Percentiles rank a stretch among this genome's conserved stretches.
Evolutionary conservation across 176 grass and related monocot genomes (phyloP).

Genomic region (Thalia dealbata): DNA sequence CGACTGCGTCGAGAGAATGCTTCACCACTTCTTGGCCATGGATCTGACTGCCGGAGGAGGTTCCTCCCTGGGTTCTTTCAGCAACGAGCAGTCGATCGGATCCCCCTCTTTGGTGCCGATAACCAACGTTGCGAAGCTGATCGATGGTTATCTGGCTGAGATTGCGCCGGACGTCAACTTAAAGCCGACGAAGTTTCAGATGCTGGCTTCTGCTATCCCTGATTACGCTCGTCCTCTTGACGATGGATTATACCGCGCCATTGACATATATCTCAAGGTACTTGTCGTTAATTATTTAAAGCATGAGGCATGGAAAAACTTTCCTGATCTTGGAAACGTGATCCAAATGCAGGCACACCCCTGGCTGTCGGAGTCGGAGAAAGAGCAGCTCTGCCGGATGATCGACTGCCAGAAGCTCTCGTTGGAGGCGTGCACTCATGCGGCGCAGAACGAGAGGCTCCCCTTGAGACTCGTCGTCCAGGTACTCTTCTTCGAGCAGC

Average conservation of each 20-base stretch:
- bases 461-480: slow-evolving; percentile 65
- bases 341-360: slow-evolving; percentile 53
- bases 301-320: background rate
- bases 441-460: slow-evolving; percentile 79
- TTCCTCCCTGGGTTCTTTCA: slow-evolving; percentile 54
- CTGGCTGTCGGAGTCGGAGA: slow-evolving; percentile 59
- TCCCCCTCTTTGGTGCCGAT: slow-evolving; percentile 54
- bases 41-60: slow-evolving; percentile 45
- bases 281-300: too few species aligned
- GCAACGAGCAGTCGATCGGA: slow-evolving; percentile 26
- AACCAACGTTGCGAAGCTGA: slow-evolving; percentile 58
- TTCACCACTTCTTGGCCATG: slow-evolving; percentile 81
- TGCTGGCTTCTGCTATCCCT: slow-evolving; percentile 56
- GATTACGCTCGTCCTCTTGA: slow-evolving; percentile 79
- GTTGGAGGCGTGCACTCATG: slow-evolving; percentile 81
- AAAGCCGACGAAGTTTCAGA: slow-evolving; percentile 61
- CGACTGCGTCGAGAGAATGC: slow-evolving; percentile 73
- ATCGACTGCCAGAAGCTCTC: slow-evolving; percentile 94
- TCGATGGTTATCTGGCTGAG: slow-evolving; percentile 85
- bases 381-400: slow-evolving; percentile 66
- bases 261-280: slow-evolving; percentile 91
- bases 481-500: slow-evolving; percentile 92
- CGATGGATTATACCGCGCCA: slow-evolving; percentile 81
- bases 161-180: slow-evolving; percentile 81
- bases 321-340: background rate